A percentile compares a stretch with the other conserved stretches of the same genome.
Evolutionary conservation across 2,329 filamentous ascomycete genomes (phyloP).

Genomic region (Fusarium sp.): DNA sequence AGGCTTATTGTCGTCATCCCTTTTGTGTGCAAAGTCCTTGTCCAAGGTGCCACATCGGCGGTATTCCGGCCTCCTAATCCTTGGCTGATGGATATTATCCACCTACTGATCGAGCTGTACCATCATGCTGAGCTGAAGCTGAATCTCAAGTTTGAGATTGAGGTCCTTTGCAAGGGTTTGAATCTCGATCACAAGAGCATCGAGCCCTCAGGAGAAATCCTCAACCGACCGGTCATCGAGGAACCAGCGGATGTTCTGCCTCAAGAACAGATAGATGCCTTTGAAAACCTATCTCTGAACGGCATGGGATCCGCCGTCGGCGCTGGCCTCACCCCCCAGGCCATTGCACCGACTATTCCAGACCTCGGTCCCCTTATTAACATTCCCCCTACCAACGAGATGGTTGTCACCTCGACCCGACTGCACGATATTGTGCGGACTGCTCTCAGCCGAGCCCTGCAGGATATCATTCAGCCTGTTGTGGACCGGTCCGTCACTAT

Average conservation of each 20-base stretch:
- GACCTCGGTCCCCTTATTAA: conserved; percentile 83
- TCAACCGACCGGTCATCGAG: conserved; percentile 76
- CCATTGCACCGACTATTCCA: conserved; percentile 83
- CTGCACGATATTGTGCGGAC: conserved; percentile 82
- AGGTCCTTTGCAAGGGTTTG: conserved; percentile 94
- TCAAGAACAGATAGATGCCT: conserved; percentile 79
- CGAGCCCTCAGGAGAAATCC: conserved; percentile 86
- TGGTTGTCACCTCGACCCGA: conserved; percentile 78
- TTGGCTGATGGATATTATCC: conserved; percentile 97
- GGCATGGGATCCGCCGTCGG: conserved; percentile 76
- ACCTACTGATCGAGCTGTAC: conserved; percentile 92
- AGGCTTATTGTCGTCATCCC: conserved; percentile 92
- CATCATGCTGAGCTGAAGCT: conserved; percentile 93
- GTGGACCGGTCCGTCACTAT: conserved; percentile 98
- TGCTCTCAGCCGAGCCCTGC: conserved; percentile 89
- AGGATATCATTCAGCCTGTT: conserved; percentile 97
- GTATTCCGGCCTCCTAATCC: conserved; percentile 96
- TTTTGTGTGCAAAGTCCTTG: conserved; percentile 95
- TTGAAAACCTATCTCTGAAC: conserved; percentile 85
- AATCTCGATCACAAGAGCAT: conserved; percentile 93
- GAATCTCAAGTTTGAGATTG: conserved; percentile 98
- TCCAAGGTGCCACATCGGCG: conserved; percentile 84
- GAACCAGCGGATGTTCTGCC: conserved; percentile 70
- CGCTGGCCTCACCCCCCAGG: conserved; percentile 80
- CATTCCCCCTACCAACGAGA: conserved; percentile 84